Evolutionary conservation across 2,329 filamentous ascomycete species (phyloP).

Genomic region (Venturia carpophila): DNA sequence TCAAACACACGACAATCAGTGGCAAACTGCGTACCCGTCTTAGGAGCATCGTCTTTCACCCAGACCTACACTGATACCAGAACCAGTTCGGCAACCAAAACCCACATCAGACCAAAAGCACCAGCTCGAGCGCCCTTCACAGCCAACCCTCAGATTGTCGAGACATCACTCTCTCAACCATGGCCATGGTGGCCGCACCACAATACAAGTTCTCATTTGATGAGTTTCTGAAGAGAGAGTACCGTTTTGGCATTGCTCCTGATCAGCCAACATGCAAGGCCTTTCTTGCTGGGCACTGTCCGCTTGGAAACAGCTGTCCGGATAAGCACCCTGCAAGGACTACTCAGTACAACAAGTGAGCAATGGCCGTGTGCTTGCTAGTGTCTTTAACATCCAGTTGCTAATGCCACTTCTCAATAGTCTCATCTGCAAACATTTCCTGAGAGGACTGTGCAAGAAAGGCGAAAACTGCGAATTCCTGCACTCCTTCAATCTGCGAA

Average conservation of each 20-base stretch:
- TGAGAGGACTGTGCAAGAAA: conserved; percentile 90
- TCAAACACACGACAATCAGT: neutral
- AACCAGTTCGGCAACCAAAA: neutral
- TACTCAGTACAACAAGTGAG: conserved; percentile 54
- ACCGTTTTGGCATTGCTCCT: conserved; percentile 74
- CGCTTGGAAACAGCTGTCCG: conserved; percentile 72
- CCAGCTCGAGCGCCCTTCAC: neutral
- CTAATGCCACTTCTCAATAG: conserved; percentile 28
- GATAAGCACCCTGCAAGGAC: conserved; percentile 59
- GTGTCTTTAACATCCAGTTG: neutral
- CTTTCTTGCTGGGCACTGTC: conserved; percentile 79
- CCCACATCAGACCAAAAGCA: neutral
- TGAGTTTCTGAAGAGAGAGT: conserved; percentile 73
- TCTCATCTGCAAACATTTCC: conserved; percentile 97
- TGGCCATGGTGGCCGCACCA: conserved; percentile 21
- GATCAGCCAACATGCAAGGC: conserved; percentile 68
- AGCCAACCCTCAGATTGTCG: neutral
- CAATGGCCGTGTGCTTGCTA: conserved; percentile 24
- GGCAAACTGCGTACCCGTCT: too few relatives aligned
- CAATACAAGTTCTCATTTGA: conserved; percentile 72
- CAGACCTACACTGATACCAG: neutral
- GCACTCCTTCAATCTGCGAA: conserved; percentile 95
- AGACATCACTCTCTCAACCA: neutral
- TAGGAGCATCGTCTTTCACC: neutral
- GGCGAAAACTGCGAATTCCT: conserved; percentile 94